Percentiles rank a stretch among this genome's conserved stretches.
Evolutionary conservation across 1,139 yeast genomes (phyloP).

Genomic region (Dujonia santamariae): DNA sequence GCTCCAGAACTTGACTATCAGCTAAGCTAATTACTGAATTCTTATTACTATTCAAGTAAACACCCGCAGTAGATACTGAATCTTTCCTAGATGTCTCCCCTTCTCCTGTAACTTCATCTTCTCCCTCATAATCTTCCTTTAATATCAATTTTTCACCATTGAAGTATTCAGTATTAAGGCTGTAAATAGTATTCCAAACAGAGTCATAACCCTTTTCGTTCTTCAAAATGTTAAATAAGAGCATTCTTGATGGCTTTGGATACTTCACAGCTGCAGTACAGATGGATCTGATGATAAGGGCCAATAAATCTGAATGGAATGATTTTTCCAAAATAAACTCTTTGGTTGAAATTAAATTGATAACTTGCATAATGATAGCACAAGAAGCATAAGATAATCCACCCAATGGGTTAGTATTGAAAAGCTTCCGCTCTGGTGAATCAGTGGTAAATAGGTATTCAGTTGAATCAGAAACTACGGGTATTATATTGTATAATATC

Average conservation of each 20-base stretch:
- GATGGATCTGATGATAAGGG: slow-evolving; percentile 53
- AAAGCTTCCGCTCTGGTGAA: slow-evolving; percentile 16
- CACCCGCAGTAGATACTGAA: too few species aligned
- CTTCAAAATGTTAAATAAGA: slow-evolving; percentile 51
- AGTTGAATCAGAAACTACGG: slow-evolving; percentile 29
- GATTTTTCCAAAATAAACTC: slow-evolving; percentile 40
- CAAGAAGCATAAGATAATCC: slow-evolving; percentile 64
- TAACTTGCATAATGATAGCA: slow-evolving; percentile 51
- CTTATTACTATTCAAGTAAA: too few species aligned
- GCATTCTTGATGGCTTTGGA: slow-evolving; percentile 51
- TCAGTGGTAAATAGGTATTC: background rate
- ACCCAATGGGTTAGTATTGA: slow-evolving; percentile 33
- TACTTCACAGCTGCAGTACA: slow-evolving; percentile 48
- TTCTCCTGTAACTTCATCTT: background rate
- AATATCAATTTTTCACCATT: slow-evolving; percentile 17
- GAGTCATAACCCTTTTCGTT: slow-evolving; percentile 39
- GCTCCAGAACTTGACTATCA: too few species aligned
- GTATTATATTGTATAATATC: slow-evolving; percentile 56
- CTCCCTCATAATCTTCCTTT: background rate
- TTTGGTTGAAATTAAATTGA: slow-evolving; percentile 42
- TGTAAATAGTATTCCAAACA: slow-evolving; percentile 29
- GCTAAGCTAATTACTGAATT: too few species aligned
- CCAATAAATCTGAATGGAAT: slow-evolving; percentile 56
- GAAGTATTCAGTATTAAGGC: slow-evolving; percentile 27
- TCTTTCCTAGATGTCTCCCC: too few species aligned